These are phyloP conservation scores for Amphichorda felina DNA, from an alignment of 2,329 filamentous ascomycete genomes.

Conservation along the genomic window DNA sequence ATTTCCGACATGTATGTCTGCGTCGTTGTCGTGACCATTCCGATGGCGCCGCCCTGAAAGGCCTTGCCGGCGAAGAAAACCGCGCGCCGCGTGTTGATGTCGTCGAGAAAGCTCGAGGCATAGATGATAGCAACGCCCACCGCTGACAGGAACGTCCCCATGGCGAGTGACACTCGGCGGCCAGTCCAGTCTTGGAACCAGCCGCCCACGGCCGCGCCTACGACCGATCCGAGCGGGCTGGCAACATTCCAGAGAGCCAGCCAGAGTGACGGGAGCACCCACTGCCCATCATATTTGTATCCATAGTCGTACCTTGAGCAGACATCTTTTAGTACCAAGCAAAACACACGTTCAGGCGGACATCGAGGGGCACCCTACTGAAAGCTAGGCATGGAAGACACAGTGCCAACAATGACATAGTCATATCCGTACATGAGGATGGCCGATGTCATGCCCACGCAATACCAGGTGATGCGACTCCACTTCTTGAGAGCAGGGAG, in stretches of 20 bases:
- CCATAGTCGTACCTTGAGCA: too few relatives aligned
- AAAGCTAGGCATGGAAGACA: slow-evolving; percentile 16
- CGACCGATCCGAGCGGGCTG: slow-evolving; percentile 10
- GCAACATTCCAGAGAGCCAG: slow-evolving; percentile 14
- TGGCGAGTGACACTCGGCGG: slow-evolving; percentile 10
- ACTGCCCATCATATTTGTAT: too few relatives aligned
- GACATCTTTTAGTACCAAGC: too few relatives aligned
- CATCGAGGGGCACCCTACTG: too few relatives aligned
- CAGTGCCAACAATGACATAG: slow-evolving; percentile 16
- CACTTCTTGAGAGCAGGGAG: slow-evolving; percentile 11
- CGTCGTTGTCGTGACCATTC: slow-evolving; percentile 27
- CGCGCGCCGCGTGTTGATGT: slow-evolving; percentile 7
- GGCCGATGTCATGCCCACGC: slow-evolving; percentile 11
- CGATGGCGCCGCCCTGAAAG: slow-evolving; percentile 16
- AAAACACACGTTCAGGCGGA: too few relatives aligned
- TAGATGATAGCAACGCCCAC: slow-evolving; percentile 13
- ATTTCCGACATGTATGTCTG: slow-evolving; percentile 39
- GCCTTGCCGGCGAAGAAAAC: slow-evolving; percentile 13
- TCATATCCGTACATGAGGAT: slow-evolving; percentile 16
- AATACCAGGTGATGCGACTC: slow-evolving; percentile 11
- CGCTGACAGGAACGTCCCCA: slow-evolving; percentile 12
- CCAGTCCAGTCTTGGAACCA: slow-evolving; percentile 15
- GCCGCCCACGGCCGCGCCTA: slow-evolving; percentile 13
- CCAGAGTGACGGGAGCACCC: slow-evolving; percentile 7
- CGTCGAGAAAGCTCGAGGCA: slow-evolving; percentile 10